Evolutionary conservation across 2,329 filamentous ascomycete genomes (phyloP).

Genomic region (Calonectria pauciramosa): DNA sequence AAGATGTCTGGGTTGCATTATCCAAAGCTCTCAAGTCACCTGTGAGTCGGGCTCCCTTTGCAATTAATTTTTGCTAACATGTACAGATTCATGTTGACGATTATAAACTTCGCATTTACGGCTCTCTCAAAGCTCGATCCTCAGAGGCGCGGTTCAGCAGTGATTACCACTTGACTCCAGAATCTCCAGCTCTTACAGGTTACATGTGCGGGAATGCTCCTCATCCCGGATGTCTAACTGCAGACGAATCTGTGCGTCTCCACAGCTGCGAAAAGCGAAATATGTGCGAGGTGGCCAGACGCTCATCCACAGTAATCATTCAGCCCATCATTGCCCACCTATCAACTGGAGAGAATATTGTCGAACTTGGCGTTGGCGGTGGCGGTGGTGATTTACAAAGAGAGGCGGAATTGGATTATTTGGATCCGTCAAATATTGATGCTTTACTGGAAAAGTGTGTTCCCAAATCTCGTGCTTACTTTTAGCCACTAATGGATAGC

Average conservation of each 20-base stretch:
- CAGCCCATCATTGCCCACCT: slow-evolving; percentile 81
- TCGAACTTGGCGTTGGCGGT: slow-evolving; percentile 83
- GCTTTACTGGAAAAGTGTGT: slow-evolving; percentile 59
- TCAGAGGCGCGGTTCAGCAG: slow-evolving; percentile 55
- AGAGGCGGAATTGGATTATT: slow-evolving; percentile 74
- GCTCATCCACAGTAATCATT: slow-evolving; percentile 76
- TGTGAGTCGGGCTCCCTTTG: slow-evolving; percentile 53
- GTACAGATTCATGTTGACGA: slow-evolving; percentile 82
- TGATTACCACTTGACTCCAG: slow-evolving; percentile 62
- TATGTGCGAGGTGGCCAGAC: slow-evolving; percentile 65
- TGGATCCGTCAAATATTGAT: slow-evolving; percentile 67
- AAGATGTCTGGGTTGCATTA: slow-evolving; percentile 90
- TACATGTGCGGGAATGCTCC: slow-evolving; percentile 80
- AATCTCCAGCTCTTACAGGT: slow-evolving; percentile 78
- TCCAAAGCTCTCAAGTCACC: slow-evolving; percentile 76
- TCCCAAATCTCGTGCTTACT: not conserved
- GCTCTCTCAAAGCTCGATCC: slow-evolving; percentile 66
- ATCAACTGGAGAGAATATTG: slow-evolving; percentile 71
- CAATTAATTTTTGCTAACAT: slow-evolving; percentile 9
- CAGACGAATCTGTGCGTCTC: slow-evolving; percentile 72
- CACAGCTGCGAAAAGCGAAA: slow-evolving; percentile 89
- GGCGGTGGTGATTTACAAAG: slow-evolving; percentile 82
- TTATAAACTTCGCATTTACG: slow-evolving; percentile 83
- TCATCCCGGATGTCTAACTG: slow-evolving; percentile 80
- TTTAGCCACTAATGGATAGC: not conserved